These are phyloP conservation scores for Bipolaris oryzae DNA, from an alignment of 2,329 filamentous ascomycete genomes.

Conservation along the genomic window DNA sequence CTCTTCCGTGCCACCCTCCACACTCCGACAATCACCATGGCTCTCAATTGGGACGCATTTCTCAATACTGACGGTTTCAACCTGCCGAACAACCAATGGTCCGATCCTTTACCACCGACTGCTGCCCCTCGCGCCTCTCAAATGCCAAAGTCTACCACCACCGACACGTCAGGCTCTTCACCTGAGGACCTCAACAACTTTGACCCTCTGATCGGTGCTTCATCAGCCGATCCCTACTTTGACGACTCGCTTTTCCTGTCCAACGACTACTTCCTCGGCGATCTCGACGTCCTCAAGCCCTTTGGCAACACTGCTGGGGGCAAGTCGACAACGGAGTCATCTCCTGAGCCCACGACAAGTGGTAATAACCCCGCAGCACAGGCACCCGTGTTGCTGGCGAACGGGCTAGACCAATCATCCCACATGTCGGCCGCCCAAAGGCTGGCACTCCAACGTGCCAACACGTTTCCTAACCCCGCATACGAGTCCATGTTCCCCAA, in stretches of 20 bases:
- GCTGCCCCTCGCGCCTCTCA: conserved; percentile 36
- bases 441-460: conserved; percentile 35
- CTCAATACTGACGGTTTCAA: conserved; percentile 46
- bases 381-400: conserved; percentile 30
- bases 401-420: conserved; percentile 29
- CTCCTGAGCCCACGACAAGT: conserved; percentile 42
- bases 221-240: conserved; percentile 44
- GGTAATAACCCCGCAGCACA: conserved; percentile 31
- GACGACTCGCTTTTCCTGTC: conserved; percentile 46
- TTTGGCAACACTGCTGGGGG: conserved; percentile 40
- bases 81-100: conserved; percentile 48
- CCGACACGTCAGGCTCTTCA: conserved; percentile 40
- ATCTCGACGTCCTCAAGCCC: conserved; percentile 47
- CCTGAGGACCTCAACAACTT: conserved; percentile 42
- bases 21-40: conserved; percentile 42
- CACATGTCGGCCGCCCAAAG: conserved; percentile 35
- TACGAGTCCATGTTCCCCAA: conserved; percentile 48
- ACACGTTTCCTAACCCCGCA: conserved; percentile 42
- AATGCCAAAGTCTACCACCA: conserved; percentile 45
- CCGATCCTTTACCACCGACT: conserved; percentile 41
- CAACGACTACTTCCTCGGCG: conserved; percentile 50
- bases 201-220: conserved; percentile 36
- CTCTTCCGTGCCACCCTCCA: conserved; percentile 35
- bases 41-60: conserved; percentile 50
- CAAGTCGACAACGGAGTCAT: conserved; percentile 46